phyloP scores from a whole-genome alignment of 148 eudicot species.

The Chenopodium berlandieri region DNA sequence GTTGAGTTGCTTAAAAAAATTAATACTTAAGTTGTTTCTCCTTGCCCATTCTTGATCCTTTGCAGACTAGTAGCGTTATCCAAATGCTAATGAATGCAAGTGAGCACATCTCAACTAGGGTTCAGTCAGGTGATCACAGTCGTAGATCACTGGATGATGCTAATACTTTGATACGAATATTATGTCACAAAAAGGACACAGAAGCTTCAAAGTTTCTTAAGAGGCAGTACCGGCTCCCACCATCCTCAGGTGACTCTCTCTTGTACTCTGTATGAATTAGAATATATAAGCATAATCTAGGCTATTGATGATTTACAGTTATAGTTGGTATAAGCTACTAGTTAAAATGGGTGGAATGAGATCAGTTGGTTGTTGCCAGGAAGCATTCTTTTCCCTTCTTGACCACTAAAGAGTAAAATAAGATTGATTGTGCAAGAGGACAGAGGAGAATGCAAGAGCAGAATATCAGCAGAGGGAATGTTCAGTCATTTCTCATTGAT shows the following conservation, averaged over 20 bases:
- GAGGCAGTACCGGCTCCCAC: slow-evolving; percentile 67
- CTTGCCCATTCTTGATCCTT: slow-evolving; percentile 3
- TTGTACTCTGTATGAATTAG: background rate
- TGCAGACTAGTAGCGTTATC: slow-evolving; percentile 72
- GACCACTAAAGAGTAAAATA: no score
- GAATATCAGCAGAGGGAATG: no score
- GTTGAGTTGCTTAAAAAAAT: background rate
- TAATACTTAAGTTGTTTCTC: background rate
- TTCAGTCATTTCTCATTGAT: no score
- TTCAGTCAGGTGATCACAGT: slow-evolving; percentile 32
- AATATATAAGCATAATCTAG: background rate
- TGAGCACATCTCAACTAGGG: slow-evolving; percentile 51
- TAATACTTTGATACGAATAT: slow-evolving; percentile 66
- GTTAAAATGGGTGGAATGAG: background rate
- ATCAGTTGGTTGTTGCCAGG: background rate
- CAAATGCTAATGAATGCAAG: slow-evolving; percentile 84
- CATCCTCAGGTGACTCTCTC: slow-evolving; percentile 68
- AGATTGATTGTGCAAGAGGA: no score
- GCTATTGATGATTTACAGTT: background rate
- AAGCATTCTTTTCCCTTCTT: background rate
- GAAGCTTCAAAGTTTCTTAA: slow-evolving; percentile 80
- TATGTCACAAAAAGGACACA: slow-evolving; percentile 86
- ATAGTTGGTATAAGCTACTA: background rate
- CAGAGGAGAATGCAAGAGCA: no score
- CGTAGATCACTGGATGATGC: slow-evolving; percentile 59